phyloP scores from a whole-genome alignment of 2,329 filamentous ascomycete species.

The Penicillium verrucosum region DNA sequence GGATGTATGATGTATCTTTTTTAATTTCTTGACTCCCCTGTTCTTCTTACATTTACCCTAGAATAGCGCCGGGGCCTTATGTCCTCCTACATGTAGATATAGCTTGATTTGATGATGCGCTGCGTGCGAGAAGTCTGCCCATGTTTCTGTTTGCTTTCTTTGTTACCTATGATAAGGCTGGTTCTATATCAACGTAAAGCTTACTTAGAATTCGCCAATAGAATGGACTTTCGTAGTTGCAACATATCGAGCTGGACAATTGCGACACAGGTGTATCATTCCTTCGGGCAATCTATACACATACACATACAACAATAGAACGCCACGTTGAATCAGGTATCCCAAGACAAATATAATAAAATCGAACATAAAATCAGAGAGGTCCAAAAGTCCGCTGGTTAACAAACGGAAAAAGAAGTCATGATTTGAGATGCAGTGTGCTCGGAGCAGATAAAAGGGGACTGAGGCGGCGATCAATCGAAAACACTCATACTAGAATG shows the following conservation, averaged over 20 bases:
- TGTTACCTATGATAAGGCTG: background rate
- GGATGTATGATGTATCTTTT: background rate
- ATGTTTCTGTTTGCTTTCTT: background rate
- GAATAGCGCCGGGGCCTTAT: conserved; percentile 10
- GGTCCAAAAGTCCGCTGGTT: background rate
- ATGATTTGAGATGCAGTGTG: conserved; percentile 8
- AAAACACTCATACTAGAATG: conserved; percentile 13
- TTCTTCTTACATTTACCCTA: conserved; percentile 15
- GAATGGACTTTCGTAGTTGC: background rate
- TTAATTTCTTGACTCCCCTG: conserved; percentile 1
- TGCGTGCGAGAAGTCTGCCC: background rate
- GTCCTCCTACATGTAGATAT: conserved; percentile 19
- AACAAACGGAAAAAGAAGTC: conserved; percentile 5
- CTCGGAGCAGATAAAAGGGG: conserved; percentile 6
- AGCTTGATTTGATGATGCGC: conserved; percentile 10
- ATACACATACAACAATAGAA: conserved; percentile 3
- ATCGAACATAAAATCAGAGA: background rate
- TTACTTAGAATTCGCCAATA: background rate
- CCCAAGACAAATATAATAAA: background rate
- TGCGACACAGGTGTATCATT: background rate
- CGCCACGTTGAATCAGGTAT: conserved; percentile 2
- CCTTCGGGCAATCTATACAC: background rate
- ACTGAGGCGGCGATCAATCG: conserved; percentile 4
- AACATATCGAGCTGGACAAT: background rate
- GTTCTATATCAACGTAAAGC: background rate